Conservation (phyloP, 768 basidiomycete genomes). For the Lactifluus pinguis region DNA sequence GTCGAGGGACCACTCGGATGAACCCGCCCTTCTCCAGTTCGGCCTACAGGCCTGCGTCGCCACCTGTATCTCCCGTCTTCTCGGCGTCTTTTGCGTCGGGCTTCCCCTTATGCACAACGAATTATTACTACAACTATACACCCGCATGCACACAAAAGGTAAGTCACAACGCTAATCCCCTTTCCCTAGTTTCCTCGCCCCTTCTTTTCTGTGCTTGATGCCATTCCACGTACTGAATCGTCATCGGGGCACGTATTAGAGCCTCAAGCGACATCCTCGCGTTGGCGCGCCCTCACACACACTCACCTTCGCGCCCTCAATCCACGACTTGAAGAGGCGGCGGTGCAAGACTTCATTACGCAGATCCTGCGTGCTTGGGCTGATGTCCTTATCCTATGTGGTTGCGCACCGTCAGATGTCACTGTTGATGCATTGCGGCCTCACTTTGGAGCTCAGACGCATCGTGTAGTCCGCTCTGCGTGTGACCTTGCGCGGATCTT, state of each 20-base stretch:
- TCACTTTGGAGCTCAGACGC: conserved; percentile 52
- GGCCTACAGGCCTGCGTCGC: conserved; percentile 65
- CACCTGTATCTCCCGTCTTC: conserved; percentile 55
- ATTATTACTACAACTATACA: conserved; percentile 52
- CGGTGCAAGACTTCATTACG: conserved; percentile 63
- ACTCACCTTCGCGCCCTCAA: conserved; percentile 58
- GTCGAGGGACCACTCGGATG: conserved; percentile 60
- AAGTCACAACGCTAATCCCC: conserved; percentile 19
- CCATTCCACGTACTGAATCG: conserved; percentile 7
- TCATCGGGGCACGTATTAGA: conserved; percentile 31
- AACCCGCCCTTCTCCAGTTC: conserved; percentile 68
- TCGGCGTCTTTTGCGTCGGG: conserved; percentile 66
- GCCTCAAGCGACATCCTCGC: conserved; percentile 67
- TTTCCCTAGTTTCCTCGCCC: conserved; percentile 7
- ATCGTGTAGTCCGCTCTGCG: conserved; percentile 55
- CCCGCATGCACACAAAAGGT: conserved; percentile 49
- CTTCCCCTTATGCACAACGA: conserved; percentile 63
- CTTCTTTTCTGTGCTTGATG: conserved; percentile 19
- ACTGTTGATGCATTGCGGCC: conserved; percentile 32
- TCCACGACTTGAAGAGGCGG: conserved; percentile 55
- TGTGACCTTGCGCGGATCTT: conserved; percentile 54
- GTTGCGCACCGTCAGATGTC: conserved; percentile 31
- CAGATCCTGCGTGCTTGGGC: conserved; percentile 65
- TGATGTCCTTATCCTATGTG: conserved; percentile 58
- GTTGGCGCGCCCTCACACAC: conserved; percentile 71